Evolutionary conservation across 495 filamentous ascomycete genomes (phyloP), one percentile per base, ranked within the genome.

Genomic region (Penicillium argentinense): DNA sequence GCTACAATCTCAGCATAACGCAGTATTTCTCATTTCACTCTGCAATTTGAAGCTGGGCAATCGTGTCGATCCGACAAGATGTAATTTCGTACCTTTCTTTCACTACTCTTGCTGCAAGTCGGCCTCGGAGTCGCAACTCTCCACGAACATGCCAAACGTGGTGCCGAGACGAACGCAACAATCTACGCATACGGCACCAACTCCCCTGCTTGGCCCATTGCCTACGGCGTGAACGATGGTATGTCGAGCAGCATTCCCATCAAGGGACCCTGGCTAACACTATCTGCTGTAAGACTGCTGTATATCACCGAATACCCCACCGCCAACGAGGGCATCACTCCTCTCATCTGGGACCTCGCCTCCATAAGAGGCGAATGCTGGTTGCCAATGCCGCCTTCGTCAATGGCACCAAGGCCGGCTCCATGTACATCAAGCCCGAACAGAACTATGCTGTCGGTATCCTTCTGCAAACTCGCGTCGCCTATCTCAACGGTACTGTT

Each of bases 281-380:
- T 1, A 25, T 28, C 14, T 19, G 28, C 18, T 9, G 6, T 9
- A 50, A 42, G 52, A 14, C 42, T 45, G 5, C 39, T 54, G 11
- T 54, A 54, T 16, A 42, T 54, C 13, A 27, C 51, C 2, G 19
- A 54, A 30, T 21, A 45, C 13, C 52, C 52, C 0, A 32, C 36
- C 22, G 25, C 45, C 36, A 44, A 9, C 29, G 11, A 28, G 2
- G 37, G 22, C 21, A 49, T 49, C 12, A 24, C 19, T n/a, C 47
- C 52, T 5, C 5, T 55, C 8, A 27, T 9, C 12, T 55, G 52
- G 47, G 39, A 55, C 16, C 32, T 55, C 2, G 46, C 52, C 12
- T 39, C 47, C 5, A 55, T 55, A 19, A 55, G 47, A 3, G 52
- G 32, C 14, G 52, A 51, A 44, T 46, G 42, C 32, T 55, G 52